Evolutionary conservation across 805 yeast genomes (phyloP).

Genomic region (Candida ortonii): DNA sequence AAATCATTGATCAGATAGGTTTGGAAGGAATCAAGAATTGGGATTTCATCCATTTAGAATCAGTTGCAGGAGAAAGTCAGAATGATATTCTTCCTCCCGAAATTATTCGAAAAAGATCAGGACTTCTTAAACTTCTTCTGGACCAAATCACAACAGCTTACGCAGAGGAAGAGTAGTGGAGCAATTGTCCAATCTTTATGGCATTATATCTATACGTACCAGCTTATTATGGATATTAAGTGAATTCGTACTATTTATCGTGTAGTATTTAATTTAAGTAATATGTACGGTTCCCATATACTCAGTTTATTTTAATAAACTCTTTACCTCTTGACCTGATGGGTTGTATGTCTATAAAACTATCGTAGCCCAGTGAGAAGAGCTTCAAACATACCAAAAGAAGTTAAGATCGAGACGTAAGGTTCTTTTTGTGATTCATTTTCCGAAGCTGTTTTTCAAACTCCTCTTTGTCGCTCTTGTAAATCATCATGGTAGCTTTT

Average conservation of each 20-base stretch:
- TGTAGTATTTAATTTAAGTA: no score
- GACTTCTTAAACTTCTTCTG: conserved; percentile 13
- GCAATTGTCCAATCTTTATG: no score
- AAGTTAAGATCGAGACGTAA: no score
- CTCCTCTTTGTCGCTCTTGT: conserved; percentile 56
- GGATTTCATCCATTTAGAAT: conserved; percentile 15
- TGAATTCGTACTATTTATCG: no score
- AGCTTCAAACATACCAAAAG: no score
- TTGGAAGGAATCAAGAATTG: conserved; percentile 23
- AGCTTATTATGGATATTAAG: no score
- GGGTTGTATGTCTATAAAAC: no score
- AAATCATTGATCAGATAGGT: conserved; percentile 22
- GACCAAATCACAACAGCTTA: conserved; percentile 19
- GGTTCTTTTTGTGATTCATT: neutral
- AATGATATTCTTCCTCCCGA: conserved; percentile 5
- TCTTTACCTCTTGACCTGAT: no score
- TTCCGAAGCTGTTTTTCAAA: conserved; percentile 44
- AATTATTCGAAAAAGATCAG: conserved; percentile 7
- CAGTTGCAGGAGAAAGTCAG: conserved; percentile 10
- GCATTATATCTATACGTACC: no score
- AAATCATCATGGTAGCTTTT: conserved; percentile 80
- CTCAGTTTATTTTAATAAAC: no score
- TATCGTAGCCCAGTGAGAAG: no score
- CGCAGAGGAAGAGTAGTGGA: conserved; percentile 21
- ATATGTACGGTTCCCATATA: no score